Evolutionary conservation across 2,329 filamentous ascomycete species (phyloP), one percentile per base, ranked within the genome.

Genomic region (Fusarium nurragi): DNA sequence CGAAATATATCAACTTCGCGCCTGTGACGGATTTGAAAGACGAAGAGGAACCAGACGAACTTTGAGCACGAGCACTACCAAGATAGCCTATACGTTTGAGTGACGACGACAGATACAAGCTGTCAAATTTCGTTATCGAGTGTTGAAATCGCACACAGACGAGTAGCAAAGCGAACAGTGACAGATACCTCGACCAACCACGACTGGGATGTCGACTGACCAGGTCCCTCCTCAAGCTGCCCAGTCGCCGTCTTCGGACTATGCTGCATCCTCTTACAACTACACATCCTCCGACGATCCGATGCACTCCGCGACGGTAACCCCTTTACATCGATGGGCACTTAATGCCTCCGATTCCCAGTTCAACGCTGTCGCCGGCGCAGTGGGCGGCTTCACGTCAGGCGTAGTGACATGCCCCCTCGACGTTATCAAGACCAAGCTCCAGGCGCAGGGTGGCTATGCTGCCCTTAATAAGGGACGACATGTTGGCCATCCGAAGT

Each of bases 361-460:
- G 64, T 88, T 98, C 76, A 92, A 96, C 76, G 92, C 93, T 64
- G 83, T 97, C 54, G 90, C 93, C 39, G 95, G 95, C 54, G 94
- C 94, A 45, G 84, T 92, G 56, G 94, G 94, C 47, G 95, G 95
- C 46, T 92, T 98, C 73, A 93, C 93, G 21, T 97, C 94, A 9
- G 95, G 95, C 47, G 87, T 99, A 54, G 92, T 97, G 67, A 98
- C 94, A 50, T 99, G 95, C 77, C 95, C 95, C 38, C 88, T 99
- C 70, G 95, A 99, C 82, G 95, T 99, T 64, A 98, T 99, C 79
- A 99, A 99, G 82, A 99, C 95, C 40, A 98, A 97, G 78, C 80
- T 99, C 60, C 95, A 99, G 77, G 94, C 94, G 16, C 95, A 98
- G 77, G 94, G 94, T 65, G 92, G 93, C 19, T 96, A 97, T 77